Evolutionary conservation across 768 basidiomycete genomes (phyloP).

Genomic region (Suillus luteus): DNA sequence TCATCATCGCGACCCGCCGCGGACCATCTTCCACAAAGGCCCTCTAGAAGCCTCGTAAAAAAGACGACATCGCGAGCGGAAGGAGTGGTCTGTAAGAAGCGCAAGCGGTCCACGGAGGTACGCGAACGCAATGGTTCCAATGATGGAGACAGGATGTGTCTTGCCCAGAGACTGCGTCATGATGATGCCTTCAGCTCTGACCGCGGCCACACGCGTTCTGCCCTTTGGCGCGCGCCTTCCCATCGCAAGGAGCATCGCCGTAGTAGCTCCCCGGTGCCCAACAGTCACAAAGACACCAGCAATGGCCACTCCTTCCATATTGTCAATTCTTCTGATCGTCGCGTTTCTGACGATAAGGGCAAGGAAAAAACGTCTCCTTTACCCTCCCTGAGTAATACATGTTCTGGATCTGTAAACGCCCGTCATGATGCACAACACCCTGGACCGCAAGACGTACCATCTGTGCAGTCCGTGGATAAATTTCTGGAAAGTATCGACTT

Average conservation of each 20-base stretch:
- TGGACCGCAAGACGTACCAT: neutral
- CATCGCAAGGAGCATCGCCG: slow-evolving; percentile 2
- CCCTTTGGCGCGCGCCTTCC: slow-evolving; percentile 1
- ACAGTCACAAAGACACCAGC: neutral
- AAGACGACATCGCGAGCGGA: slow-evolving; percentile 2
- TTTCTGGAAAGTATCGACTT: slow-evolving; percentile 30
- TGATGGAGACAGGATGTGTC: slow-evolving; percentile 8
- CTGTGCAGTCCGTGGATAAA: slow-evolving; percentile 19
- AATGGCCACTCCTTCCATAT: neutral
- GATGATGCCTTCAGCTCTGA: neutral
- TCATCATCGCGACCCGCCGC: slow-evolving; percentile 4
- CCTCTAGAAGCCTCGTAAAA: slow-evolving; percentile 4
- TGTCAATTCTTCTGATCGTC: neutral
- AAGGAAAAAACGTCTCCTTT: neutral
- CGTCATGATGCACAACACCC: neutral
- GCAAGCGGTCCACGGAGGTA: slow-evolving; percentile 6
- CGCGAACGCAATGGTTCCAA: slow-evolving; percentile 1
- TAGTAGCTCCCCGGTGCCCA: neutral
- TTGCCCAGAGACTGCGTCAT: slow-evolving; percentile 6
- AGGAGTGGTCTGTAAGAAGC: slow-evolving; percentile 8
- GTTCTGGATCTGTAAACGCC: neutral
- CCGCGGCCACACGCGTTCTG: neutral
- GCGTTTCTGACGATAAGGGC: neutral
- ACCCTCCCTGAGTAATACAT: neutral
- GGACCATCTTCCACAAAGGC: slow-evolving; percentile 5